Conservation (phyloP, 108 stramenopile genomes). For the Thalassiosira profunda region DNA sequence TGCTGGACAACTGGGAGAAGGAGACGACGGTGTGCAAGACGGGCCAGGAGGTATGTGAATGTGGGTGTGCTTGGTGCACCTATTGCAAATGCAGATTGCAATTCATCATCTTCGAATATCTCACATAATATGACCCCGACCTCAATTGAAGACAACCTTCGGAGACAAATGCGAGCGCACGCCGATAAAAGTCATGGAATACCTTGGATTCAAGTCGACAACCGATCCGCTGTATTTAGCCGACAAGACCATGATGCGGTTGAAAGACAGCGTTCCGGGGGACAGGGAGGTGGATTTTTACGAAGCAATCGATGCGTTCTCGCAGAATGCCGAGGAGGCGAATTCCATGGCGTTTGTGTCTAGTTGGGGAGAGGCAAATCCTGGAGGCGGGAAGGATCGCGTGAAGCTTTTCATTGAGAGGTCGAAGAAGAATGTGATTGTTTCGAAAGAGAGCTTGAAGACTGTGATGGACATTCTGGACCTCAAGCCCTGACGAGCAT, state of each 20-base stretch:
- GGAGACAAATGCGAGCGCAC: slow-evolving; percentile 76
- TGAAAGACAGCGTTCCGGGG: slow-evolving; percentile 56
- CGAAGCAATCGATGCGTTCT: slow-evolving; percentile 70
- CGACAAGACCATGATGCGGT: slow-evolving; percentile 70
- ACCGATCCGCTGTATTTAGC: slow-evolving; percentile 83
- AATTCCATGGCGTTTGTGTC: slow-evolving; percentile 81
- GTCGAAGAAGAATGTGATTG: slow-evolving; percentile 76
- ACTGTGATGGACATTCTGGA: slow-evolving; percentile 69
- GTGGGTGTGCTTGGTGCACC: neutral
- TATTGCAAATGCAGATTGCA: too few species aligned
- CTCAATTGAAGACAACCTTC: slow-evolving; percentile 30
- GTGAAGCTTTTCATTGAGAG: slow-evolving; percentile 85
- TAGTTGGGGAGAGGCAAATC: slow-evolving; percentile 91
- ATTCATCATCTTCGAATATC: too few species aligned
- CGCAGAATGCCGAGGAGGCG: slow-evolving; percentile 68
- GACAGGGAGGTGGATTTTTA: slow-evolving; percentile 60
- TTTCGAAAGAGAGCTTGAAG: slow-evolving; percentile 56
- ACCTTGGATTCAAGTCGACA: slow-evolving; percentile 76
- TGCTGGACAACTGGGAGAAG: slow-evolving; percentile 84
- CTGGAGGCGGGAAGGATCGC: slow-evolving; percentile 85
- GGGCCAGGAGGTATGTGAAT: slow-evolving; percentile 44
- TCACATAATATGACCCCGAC: too few species aligned
- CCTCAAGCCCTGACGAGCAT: slow-evolving; percentile 22
- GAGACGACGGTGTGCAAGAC: slow-evolving; percentile 83
- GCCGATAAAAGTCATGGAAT: slow-evolving; percentile 83